Evolutionary conservation across 805 yeast genomes (phyloP), one percentile per base, ranked within the genome.

Genomic region (Barnettozyma sp.): DNA sequence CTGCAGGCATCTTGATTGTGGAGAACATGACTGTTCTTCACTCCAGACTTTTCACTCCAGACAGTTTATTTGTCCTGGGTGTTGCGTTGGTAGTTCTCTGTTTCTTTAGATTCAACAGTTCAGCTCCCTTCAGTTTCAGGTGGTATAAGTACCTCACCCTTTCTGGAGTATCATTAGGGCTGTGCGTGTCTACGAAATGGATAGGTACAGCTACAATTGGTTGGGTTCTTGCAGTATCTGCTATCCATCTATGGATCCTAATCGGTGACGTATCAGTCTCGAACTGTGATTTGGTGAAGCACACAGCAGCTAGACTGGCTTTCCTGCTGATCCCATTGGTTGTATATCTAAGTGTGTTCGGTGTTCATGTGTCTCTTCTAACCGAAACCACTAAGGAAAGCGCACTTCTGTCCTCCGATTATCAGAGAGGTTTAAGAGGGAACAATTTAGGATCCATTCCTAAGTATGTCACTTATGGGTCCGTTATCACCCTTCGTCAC

Each of bases 401-500:
- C 4, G 70, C 80, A 5, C 61, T 67, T 40, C 63, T 90, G 68
- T 63, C 82, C 7, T 74, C 95, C 1, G 66, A 68, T 38, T 85
- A 81, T 66, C 82, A 79, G 57, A 63, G 77, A 28, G 60, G 78
- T 6, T 64, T 83, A 28, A 60, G 54, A n/a, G 49, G 52, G 11
- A 56, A 58, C 23, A 71, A 66, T 33, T 59, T 70, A 13, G 39
- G 60, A 11, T 43, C 51, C 24, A 58, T 70, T 26, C 80, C 86
- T 15, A 76, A 77, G n/a, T 76, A 75, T 27, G 76, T 88, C 1
- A 71, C 77, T 8, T 78, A 63, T 55, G 96, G 95, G 9, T 73
- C 88, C 30, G 65, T 73, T 0, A 68, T 90, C 17, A 72, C 83
- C 14, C 44, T 90, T 22, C 78, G 90, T 44, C 95, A 90, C 56